Conservation (phyloP, 176 grass and related monocot species). For the Rhynchospora breviuscula region DNA sequence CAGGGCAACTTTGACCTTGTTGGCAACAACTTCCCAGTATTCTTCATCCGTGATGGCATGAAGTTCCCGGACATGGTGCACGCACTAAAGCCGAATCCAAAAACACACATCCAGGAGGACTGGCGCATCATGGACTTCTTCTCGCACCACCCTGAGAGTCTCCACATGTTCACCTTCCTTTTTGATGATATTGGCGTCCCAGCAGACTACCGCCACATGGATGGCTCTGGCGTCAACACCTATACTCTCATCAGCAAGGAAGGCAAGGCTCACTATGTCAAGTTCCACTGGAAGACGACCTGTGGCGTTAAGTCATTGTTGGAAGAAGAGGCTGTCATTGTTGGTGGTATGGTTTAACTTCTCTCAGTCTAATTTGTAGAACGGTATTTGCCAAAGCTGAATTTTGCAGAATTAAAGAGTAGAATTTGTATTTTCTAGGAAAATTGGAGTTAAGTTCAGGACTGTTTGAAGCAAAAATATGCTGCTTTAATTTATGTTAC, state of each 20-base stretch:
- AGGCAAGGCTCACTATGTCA: constrained; percentile 81
- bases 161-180: constrained; percentile 97
- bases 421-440: not conserved
- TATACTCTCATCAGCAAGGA: constrained; percentile 74
- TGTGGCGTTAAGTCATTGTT: constrained; percentile 72
- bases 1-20: constrained; percentile 96
- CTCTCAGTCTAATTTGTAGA: not conserved
- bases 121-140: constrained; percentile 96
- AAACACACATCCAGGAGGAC: constrained; percentile 94
- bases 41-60: constrained; percentile 95
- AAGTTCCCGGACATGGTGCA: constrained; percentile 99
- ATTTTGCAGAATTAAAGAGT: not conserved
- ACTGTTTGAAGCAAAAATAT: not conserved
- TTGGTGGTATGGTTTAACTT: constrained; percentile 37
- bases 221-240: constrained; percentile 94
- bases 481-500: not conserved
- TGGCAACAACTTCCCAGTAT: constrained; percentile 98
- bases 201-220: constrained; percentile 96
- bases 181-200: constrained; percentile 93
- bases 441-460: not conserved
- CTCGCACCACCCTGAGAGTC: constrained; percentile 92
- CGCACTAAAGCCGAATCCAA: constrained; percentile 89
- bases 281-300: constrained; percentile 99
- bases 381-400: not conserved
- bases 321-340: constrained; percentile 71